Evolutionary conservation across 1,284 basidiomycete genomes (phyloP).

Genomic region (Microbotryum silenes-acaulis): DNA sequence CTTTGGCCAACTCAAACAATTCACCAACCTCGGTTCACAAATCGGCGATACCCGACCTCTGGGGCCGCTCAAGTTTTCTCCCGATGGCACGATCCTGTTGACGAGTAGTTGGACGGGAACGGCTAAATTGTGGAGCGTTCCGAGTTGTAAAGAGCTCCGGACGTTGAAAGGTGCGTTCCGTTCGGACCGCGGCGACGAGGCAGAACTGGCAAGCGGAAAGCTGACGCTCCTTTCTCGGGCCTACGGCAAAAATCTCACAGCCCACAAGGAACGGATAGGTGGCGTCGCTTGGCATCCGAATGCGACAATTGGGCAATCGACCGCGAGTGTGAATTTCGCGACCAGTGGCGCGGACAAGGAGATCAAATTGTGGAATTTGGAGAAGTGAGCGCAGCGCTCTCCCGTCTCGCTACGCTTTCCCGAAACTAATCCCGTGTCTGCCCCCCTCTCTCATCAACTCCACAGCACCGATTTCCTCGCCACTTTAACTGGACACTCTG

Average conservation of each 20-base stretch:
- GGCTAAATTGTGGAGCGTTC: conserved; percentile 91
- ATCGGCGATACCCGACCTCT: conserved; percentile 94
- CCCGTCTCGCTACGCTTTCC: no score
- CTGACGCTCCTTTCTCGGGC: not conserved
- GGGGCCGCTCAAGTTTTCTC: conserved; percentile 88
- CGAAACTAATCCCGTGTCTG: no score
- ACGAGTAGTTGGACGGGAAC: conserved; percentile 94
- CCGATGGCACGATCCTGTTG: conserved; percentile 76
- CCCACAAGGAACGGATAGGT: conserved; percentile 83
- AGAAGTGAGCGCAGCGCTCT: conserved; percentile 50
- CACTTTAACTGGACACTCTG: conserved; percentile 77
- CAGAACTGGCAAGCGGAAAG: no score
- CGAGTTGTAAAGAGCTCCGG: conserved; percentile 67
- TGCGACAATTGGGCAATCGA: conserved; percentile 71
- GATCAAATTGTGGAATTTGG: conserved; percentile 82
- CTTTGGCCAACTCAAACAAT: conserved; percentile 69
- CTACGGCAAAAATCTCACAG: conserved; percentile 40
- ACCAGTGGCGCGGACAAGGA: conserved; percentile 83
- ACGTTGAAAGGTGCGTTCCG: conserved; percentile 57
- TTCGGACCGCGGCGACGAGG: not conserved
- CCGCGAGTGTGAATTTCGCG: conserved; percentile 69
- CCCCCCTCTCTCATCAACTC: not conserved
- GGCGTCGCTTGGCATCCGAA: conserved; percentile 96
- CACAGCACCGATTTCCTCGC: conserved; percentile 67
- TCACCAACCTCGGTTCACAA: conserved; percentile 84